Evolutionary conservation across 495 filamentous ascomycete genomes (phyloP).

Genomic region (Hyaloscypha variabilis): DNA sequence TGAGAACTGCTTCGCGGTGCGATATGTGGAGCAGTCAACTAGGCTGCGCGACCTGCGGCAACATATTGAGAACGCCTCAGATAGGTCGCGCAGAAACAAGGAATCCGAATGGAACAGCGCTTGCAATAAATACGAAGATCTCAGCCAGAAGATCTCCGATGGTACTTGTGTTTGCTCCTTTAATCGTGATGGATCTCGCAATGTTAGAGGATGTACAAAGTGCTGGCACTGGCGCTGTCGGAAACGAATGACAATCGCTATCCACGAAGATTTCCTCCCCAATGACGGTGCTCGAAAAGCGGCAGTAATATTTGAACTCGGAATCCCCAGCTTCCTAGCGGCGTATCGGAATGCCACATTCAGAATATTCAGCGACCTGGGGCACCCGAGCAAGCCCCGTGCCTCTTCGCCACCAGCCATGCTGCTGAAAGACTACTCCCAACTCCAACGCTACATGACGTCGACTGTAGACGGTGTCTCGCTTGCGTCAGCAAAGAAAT

Average conservation of each 20-base stretch:
- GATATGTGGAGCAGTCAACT: slow-evolving; percentile 37
- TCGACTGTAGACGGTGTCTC: slow-evolving; percentile 27
- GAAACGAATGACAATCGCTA: slow-evolving; percentile 27
- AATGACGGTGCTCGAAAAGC: slow-evolving; percentile 24
- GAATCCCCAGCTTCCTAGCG: slow-evolving; percentile 25
- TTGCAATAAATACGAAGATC: slow-evolving; percentile 35
- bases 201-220: slow-evolving; percentile 39
- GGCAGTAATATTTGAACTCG: slow-evolving; percentile 31
- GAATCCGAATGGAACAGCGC: slow-evolving; percentile 36
- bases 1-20: slow-evolving; percentile 44
- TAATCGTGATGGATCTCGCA: slow-evolving; percentile 35
- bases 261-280: slow-evolving; percentile 22
- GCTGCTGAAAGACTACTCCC: slow-evolving; percentile 32
- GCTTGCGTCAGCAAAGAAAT: slow-evolving; percentile 42
- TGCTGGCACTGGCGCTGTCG: slow-evolving; percentile 38
- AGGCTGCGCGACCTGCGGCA: slow-evolving; percentile 32
- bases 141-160: slow-evolving; percentile 33
- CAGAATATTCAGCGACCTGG: slow-evolving; percentile 34
- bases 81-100: slow-evolving; percentile 34
- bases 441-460: slow-evolving; percentile 27
- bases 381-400: slow-evolving; percentile 20
- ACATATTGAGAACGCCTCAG: slow-evolving; percentile 36
- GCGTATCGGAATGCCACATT: slow-evolving; percentile 34
- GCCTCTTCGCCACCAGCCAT: slow-evolving; percentile 24
- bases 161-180: slow-evolving; percentile 33